Evolutionary conservation across 495 filamentous ascomycete species (phyloP).

Genomic region (Astrothelium macrocarpum): DNA sequence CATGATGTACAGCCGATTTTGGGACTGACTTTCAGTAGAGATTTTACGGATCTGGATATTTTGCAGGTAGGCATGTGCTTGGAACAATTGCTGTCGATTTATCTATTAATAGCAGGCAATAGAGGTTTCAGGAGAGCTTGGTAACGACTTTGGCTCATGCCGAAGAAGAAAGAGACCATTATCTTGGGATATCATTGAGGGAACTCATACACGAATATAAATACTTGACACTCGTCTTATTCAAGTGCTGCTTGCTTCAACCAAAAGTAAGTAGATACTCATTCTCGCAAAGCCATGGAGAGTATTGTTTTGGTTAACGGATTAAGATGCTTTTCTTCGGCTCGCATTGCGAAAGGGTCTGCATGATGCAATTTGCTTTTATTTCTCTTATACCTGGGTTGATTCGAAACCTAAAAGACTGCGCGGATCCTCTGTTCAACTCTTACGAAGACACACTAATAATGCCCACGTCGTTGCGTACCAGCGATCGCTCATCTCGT

Average conservation of each 20-base stretch:
- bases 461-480: conserved; percentile 76
- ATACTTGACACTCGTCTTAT: conserved; percentile 83
- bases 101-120: conserved; percentile 21
- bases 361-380: conserved; percentile 96
- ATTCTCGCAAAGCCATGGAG: neutral
- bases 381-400: conserved; percentile 90
- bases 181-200: conserved; percentile 79
- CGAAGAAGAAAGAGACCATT: conserved; percentile 71
- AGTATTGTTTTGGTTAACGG: conserved; percentile 9
- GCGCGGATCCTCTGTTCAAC: conserved; percentile 81
- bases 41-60: conserved; percentile 66
- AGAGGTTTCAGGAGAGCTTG: conserved; percentile 87
- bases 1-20: neutral
- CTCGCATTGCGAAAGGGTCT: conserved; percentile 82
- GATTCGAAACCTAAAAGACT: conserved; percentile 77
- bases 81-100: neutral
- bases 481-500: conserved; percentile 82
- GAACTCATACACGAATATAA: conserved; percentile 91
- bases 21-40: conserved; percentile 33
- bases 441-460: conserved; percentile 64
- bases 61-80: conserved; percentile 45
- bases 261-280: conserved; percentile 59
- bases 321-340: conserved; percentile 96
- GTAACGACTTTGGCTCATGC: conserved; percentile 49
- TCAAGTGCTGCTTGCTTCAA: conserved; percentile 87